Evolutionary conservation across 1,284 basidiomycete genomes (phyloP), one percentile per base, ranked within the genome.

Genomic region (Tetrapyrgos nigripes): DNA sequence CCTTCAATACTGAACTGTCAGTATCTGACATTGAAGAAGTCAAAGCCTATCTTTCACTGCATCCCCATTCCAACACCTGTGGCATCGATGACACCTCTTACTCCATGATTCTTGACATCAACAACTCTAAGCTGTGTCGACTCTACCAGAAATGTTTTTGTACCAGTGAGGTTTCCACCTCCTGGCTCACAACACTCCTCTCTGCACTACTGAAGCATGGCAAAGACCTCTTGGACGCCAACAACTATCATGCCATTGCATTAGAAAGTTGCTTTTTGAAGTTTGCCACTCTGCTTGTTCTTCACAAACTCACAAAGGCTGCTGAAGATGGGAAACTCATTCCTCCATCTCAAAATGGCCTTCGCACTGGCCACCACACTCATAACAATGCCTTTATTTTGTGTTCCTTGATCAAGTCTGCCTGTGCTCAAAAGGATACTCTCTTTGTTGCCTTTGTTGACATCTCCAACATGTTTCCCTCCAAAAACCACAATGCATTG

Each of bases 391-490:
- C 31, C 31, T 33, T 33, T 14, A 33, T 33, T 33, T 14, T 33
- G 9, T 40, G 11, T 4, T 60, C 35, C n/a, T 43, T 50, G 3
- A 64, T 64, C 23, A 58, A 64, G 13, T 44, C 55, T 9, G 24
- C 62, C 3, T 2, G 55, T 0, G 53, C 57, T 21, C 3, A 19
- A 14, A 27, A 43, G 11, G 49, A 52, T 14, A 55, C 57, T 6
- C 47, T 64, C 10, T 64, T 54, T 27, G 55, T 60, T 21, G 53
- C 53, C 1, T 62, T 62, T 43, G 49, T 62, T 2, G 62, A 62
- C 45, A 40, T 64, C 2, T 53, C 53, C 14, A 64, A 60, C 49
- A 61, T 58, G 5, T 64, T 64, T 35, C 61, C 58, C 3, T 54
- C 61, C 1, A 64, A 55, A 14, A 53, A 62, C 44, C 51, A 54